Conservation (phyloP, 768 basidiomycete genomes). For the Auricularia heimuer region DNA sequence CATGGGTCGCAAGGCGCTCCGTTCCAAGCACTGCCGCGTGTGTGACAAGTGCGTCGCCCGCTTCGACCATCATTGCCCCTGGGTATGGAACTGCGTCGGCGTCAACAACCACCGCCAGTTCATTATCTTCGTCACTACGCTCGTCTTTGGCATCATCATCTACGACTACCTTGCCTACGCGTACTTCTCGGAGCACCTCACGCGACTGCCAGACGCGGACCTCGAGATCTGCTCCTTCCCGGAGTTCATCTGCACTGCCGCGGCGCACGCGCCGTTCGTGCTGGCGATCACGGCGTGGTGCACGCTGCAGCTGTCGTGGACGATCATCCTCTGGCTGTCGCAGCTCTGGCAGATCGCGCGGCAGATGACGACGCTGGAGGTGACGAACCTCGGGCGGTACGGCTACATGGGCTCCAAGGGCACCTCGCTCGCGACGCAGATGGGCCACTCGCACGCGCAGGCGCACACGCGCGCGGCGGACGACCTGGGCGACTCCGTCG, state of each 20-base stretch:
- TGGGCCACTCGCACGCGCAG: conserved; percentile 62
- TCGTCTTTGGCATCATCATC: conserved; percentile 67
- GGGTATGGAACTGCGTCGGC: conserved; percentile 99
- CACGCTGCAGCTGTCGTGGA: conserved; percentile 93
- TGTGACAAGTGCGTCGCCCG: conserved; percentile 86
- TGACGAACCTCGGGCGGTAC: conserved; percentile 88
- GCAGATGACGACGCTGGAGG: conserved; percentile 95
- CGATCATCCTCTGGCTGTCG: conserved; percentile 69
- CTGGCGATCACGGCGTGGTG: conserved; percentile 76
- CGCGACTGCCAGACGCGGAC: conserved; percentile 39
- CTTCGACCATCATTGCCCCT: conserved; percentile 96
- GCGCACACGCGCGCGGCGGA: conserved; percentile 35
- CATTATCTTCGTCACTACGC: conserved; percentile 77
- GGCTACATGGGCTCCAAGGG: conserved; percentile 95
- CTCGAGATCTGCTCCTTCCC: neutral
- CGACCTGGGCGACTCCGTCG: conserved; percentile 26
- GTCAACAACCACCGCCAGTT: conserved; percentile 93
- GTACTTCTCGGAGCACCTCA: conserved; percentile 30
- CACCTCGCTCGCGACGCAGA: conserved; percentile 56
- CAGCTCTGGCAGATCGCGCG: conserved; percentile 89
- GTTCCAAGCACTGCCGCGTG: conserved; percentile 90
- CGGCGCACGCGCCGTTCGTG: conserved; percentile 72
- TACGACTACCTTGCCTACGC: conserved; percentile 81
- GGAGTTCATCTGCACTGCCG: conserved; percentile 50
- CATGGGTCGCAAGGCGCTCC: conserved; percentile 86